A percentile compares a stretch with the other conserved stretches of the same genome.
Conservation (phyloP, 768 basidiomycete species). For the Lyophyllum atratum region DNA sequence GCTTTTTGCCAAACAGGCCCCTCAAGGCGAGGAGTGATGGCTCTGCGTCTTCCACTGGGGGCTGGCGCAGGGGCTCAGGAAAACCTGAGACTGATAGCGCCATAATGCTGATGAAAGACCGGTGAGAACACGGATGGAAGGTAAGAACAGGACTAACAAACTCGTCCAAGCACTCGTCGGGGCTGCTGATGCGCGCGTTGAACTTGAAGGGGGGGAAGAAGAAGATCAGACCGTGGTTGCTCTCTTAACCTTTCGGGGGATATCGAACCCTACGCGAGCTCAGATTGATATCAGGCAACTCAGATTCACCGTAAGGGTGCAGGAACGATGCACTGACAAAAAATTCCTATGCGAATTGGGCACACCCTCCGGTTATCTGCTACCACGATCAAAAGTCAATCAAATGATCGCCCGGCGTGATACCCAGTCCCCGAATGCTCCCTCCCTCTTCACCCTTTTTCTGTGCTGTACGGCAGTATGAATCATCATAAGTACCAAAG, state of each 20-base stretch:
- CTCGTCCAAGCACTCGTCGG: not conserved
- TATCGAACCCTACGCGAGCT: slow-evolving; percentile 1
- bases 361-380: not conserved
- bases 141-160: not conserved
- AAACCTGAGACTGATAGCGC: slow-evolving; percentile 38
- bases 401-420: slow-evolving; percentile 14
- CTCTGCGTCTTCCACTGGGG: slow-evolving; percentile 8
- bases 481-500: not conserved
- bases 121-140: not conserved
- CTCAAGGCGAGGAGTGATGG: slow-evolving; percentile 13
- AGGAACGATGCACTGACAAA: not conserved
- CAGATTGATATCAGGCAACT: slow-evolving; percentile 14
- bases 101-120: slow-evolving; percentile 18
- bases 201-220: not conserved
- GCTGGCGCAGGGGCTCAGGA: slow-evolving; percentile 32
- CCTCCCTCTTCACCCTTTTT: not conserved
- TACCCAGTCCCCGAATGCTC: slow-evolving; percentile 10
- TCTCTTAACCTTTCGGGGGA: slow-evolving; percentile 14
- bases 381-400: slow-evolving; percentile 16
- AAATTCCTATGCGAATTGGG: not conserved
- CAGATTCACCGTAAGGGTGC: not conserved
- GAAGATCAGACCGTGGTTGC: slow-evolving; percentile 14
- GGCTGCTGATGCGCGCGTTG: not conserved
- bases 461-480: not conserved
- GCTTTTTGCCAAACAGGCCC: slow-evolving; percentile 28